Evolutionary conservation across 108 stramenopile genomes (phyloP).

Genomic region (Cyclotella choctawhatcheeana): DNA sequence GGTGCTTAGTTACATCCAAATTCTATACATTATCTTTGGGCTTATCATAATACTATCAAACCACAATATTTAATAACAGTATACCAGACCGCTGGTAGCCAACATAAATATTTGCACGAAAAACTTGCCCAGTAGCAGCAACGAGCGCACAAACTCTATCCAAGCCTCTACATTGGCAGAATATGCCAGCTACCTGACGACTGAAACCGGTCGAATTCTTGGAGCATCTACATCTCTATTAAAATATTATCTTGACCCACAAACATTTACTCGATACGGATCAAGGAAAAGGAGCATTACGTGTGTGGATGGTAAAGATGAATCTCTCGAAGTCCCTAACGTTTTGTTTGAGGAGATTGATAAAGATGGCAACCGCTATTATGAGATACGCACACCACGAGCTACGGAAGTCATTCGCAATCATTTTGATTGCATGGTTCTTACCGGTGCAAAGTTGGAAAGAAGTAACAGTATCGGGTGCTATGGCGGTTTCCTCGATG

Average conservation of each 20-base stretch:
- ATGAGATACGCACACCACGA: conserved; percentile 76
- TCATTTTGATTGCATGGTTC: conserved; percentile 80
- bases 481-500: conserved; percentile 45
- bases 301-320: conserved; percentile 45
- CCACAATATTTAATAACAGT: too few species aligned
- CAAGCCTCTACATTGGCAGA: conserved; percentile 8
- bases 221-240: conserved; percentile 46
- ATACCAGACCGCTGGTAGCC: conserved; percentile 46
- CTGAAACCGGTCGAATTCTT: conserved; percentile 44
- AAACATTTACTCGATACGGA: conserved; percentile 32
- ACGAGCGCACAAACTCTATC: not conserved
- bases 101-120: conserved; percentile 53
- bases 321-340: conserved; percentile 41
- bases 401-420: conserved; percentile 76
- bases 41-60: not conserved
- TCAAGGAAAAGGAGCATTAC: conserved; percentile 20
- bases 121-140: conserved; percentile 18
- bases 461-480: conserved; percentile 27
- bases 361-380: conserved; percentile 21
- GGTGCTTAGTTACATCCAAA: not conserved
- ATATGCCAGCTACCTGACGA: conserved; percentile 32
- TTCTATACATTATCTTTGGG: not conserved
- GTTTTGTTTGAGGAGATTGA: conserved; percentile 27
- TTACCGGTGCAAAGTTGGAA: conserved; percentile 78
- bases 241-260: conserved; percentile 37